phyloP scores from a whole-genome alignment of 208 protist species.

The Trypanosoma boissoni region DNA sequence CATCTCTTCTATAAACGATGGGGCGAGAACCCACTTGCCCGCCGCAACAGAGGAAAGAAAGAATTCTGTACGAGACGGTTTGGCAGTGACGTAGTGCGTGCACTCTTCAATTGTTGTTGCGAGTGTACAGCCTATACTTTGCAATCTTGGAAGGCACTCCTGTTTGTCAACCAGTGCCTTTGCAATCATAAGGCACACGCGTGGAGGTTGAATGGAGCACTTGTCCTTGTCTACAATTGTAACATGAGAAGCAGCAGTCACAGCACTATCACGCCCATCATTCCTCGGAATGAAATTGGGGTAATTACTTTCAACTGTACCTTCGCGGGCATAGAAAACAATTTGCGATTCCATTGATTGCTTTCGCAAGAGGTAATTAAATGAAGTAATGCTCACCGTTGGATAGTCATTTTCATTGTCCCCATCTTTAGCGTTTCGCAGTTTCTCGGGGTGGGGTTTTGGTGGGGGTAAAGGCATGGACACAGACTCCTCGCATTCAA shows the following conservation, averaged over 20 bases:
- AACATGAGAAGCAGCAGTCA: too few species aligned
- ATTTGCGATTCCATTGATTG: conserved; percentile 18
- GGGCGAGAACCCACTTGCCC: conserved; percentile 64
- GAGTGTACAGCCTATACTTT: conserved; percentile 14
- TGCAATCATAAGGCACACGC: conserved; percentile 23
- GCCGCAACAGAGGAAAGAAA: conserved; percentile 59
- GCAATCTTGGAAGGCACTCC: conserved; percentile 1
- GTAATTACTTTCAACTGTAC: too few species aligned
- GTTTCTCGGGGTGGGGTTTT: too few species aligned
- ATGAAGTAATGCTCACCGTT: too few species aligned
- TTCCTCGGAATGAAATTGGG: too few species aligned
- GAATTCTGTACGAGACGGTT: conserved; percentile 51
- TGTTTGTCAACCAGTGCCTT: conserved; percentile 14
- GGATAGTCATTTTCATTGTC: too few species aligned
- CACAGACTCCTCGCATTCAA: too few species aligned
- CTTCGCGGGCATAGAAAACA: conserved; percentile 22
- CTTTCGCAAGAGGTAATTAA: neutral
- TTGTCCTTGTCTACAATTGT: neutral
- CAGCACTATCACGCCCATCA: neutral
- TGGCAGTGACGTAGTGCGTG: conserved; percentile 71
- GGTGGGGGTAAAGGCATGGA: too few species aligned
- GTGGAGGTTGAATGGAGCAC: neutral
- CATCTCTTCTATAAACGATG: conserved; percentile 43
- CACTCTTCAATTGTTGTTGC: conserved; percentile 47
- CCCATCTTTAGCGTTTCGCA: too few species aligned